phyloP scores from a whole-genome alignment of 345 rosid genomes.

The Corchorus capsularis region DNA sequence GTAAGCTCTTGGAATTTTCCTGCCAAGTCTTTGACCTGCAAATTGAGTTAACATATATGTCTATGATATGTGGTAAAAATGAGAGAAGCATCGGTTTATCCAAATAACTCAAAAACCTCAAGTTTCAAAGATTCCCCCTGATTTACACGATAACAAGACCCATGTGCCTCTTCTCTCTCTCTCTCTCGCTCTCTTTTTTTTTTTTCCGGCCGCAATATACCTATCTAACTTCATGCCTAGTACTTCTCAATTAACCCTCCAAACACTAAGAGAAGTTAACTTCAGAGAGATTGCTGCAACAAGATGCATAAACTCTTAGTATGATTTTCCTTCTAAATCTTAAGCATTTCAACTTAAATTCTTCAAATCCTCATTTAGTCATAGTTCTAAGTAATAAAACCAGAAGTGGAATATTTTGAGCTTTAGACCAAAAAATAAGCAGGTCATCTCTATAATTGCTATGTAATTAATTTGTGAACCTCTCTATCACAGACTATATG shows the following conservation, averaged over 20 bases:
- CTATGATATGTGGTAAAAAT: not conserved
- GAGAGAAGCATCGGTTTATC: constrained; percentile 4
- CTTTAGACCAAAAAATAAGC: not conserved
- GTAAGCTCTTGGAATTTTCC: constrained; percentile 60
- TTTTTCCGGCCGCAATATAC: not conserved
- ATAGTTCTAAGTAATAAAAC: not conserved
- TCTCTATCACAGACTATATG: not conserved
- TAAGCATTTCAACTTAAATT: constrained; percentile 3
- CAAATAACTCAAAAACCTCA: constrained; percentile 8
- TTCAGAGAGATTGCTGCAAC: not conserved
- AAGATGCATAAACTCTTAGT: not conserved
- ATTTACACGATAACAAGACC: not conserved
- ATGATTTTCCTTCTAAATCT: constrained; percentile 3
- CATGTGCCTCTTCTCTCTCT: too few relatives aligned
- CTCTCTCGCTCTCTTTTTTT: too few relatives aligned
- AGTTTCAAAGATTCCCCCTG: constrained; percentile 4
- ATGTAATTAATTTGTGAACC: not conserved
- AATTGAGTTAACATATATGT: constrained; percentile 8
- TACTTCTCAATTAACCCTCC: not conserved
- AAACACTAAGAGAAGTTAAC: not conserved
- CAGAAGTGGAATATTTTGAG: not conserved
- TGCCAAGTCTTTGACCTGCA: constrained; percentile 73
- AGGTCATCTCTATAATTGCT: not conserved
- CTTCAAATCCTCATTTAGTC: not conserved
- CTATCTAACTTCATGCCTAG: not conserved